These are phyloP conservation scores for Cercospora sojina DNA, from an alignment of 2,329 filamentous ascomycete genomes.

Conservation along the genomic window DNA sequence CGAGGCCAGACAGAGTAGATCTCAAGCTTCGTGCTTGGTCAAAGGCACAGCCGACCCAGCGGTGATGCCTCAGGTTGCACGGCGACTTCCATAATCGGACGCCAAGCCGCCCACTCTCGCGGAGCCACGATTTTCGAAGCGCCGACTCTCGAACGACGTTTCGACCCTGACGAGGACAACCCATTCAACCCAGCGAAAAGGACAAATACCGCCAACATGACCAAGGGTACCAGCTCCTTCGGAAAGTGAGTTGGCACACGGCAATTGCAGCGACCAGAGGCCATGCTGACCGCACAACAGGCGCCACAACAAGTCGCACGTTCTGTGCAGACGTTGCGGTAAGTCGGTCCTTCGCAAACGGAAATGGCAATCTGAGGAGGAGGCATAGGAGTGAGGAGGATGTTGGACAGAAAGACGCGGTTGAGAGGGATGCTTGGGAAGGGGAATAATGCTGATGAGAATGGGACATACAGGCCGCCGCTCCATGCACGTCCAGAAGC, in stretches of 20 bases:
- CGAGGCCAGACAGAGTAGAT: background rate
- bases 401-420: background rate
- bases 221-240: conserved; percentile 17
- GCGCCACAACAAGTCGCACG: conserved; percentile 98
- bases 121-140: conserved; percentile 6
- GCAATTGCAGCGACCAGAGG: background rate
- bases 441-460: conserved; percentile 33
- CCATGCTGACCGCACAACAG: conserved; percentile 40
- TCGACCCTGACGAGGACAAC: conserved; percentile 4
- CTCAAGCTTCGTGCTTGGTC: too few species aligned
- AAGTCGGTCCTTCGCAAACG: conserved; percentile 49
- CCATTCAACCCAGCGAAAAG: conserved; percentile 12
- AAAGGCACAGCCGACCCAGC: too few species aligned
- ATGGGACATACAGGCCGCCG: conserved; percentile 67
- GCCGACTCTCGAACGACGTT: conserved; percentile 1
- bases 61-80: background rate
- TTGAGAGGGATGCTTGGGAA: background rate
- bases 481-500: conserved; percentile 99
- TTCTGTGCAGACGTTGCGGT: conserved; percentile 97
- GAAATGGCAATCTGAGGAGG: conserved; percentile 7
- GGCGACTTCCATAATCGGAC: background rate
- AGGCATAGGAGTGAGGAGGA: conserved; percentile 1
- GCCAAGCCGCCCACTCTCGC: conserved; percentile 5
- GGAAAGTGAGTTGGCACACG: conserved; percentile 11
- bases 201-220: conserved; percentile 15